Percentiles rank a stretch among this genome's conserved stretches.
Evolutionary conservation across 768 basidiomycete genomes (phyloP).

Genomic region (Amanita muscaria): DNA sequence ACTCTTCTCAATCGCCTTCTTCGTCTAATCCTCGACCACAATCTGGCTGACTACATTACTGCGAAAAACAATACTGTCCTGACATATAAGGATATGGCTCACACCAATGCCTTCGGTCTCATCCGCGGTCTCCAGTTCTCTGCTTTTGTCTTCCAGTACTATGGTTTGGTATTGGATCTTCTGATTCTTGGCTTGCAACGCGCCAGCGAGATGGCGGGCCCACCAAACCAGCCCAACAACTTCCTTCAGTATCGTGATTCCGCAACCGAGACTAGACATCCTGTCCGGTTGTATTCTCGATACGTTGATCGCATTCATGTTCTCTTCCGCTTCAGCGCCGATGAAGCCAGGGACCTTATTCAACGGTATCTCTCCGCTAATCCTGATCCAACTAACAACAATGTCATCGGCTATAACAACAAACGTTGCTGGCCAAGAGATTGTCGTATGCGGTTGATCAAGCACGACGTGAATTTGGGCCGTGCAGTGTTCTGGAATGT

Average conservation of each 20-base stretch:
- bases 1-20: slow-evolving; percentile 93
- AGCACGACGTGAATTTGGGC: slow-evolving; percentile 98
- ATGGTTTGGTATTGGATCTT: slow-evolving; percentile 91
- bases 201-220: slow-evolving; percentile 98
- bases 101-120: slow-evolving; percentile 94
- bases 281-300: slow-evolving; percentile 95
- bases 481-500: slow-evolving; percentile 99
- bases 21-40: slow-evolving; percentile 95
- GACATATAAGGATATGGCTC: slow-evolving; percentile 68
- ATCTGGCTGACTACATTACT: slow-evolving; percentile 97
- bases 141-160: slow-evolving; percentile 98
- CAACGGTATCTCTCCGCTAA: slow-evolving; percentile 96
- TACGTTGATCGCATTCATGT: slow-evolving; percentile 95
- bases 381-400: slow-evolving; percentile 98
- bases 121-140: slow-evolving; percentile 98
- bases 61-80: slow-evolving; percentile 88
- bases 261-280: slow-evolving; percentile 90
- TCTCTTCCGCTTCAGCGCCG: slow-evolving; percentile 95
- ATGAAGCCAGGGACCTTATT: slow-evolving; percentile 94
- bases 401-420: slow-evolving; percentile 98
- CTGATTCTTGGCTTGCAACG: slow-evolving; percentile 95
- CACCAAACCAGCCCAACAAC: slow-evolving; percentile 95
- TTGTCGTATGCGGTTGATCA: slow-evolving; percentile 97
- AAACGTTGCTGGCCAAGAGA: slow-evolving; percentile 99
- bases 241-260: slow-evolving; percentile 97